Conservation (phyloP, 352 stramenopile species). For the Globisporangium alternatum region DNA sequence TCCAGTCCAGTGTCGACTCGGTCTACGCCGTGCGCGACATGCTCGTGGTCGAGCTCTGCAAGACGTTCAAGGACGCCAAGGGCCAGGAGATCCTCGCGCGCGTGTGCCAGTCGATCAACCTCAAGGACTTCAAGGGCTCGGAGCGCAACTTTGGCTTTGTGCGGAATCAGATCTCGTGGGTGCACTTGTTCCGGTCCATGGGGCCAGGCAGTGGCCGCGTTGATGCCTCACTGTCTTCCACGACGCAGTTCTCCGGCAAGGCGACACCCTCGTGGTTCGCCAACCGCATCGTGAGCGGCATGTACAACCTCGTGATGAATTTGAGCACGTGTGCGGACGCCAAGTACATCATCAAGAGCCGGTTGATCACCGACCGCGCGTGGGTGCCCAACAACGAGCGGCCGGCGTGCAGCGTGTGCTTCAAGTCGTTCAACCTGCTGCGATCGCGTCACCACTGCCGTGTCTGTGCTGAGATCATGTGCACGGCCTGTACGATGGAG, state of each 20-base stretch:
- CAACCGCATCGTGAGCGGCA: constrained; percentile 51
- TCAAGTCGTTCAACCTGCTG: constrained; percentile 75
- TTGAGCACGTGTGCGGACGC: constrained; percentile 51
- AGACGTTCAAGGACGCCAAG: constrained; percentile 52
- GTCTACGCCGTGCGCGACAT: constrained; percentile 63
- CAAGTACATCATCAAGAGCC: constrained; percentile 58
- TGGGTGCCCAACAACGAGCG: constrained; percentile 73
- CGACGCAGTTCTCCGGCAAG: constrained; percentile 21
- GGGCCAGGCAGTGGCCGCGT: constrained; percentile 48
- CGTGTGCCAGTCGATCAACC: constrained; percentile 53
- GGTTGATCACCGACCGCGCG: constrained; percentile 58
- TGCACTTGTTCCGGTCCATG: constrained; percentile 57
- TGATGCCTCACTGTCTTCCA: constrained; percentile 23
- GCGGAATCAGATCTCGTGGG: constrained; percentile 46
- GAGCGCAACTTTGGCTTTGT: constrained; percentile 68
- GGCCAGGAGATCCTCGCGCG: constrained; percentile 61
- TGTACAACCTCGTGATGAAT: constrained; percentile 35
- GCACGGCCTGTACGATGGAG: constrained; percentile 61
- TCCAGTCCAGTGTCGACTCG: constrained; percentile 68
- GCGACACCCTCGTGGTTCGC: constrained; percentile 66
- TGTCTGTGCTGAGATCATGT: constrained; percentile 84
- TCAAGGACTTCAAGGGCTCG: constrained; percentile 37
- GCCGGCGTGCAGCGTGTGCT: constrained; percentile 66
- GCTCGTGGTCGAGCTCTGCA: constrained; percentile 57
- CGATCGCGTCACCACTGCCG: constrained; percentile 78